Conservation (phyloP, 306 rosid genomes). For the Lupinus albus region DNA sequence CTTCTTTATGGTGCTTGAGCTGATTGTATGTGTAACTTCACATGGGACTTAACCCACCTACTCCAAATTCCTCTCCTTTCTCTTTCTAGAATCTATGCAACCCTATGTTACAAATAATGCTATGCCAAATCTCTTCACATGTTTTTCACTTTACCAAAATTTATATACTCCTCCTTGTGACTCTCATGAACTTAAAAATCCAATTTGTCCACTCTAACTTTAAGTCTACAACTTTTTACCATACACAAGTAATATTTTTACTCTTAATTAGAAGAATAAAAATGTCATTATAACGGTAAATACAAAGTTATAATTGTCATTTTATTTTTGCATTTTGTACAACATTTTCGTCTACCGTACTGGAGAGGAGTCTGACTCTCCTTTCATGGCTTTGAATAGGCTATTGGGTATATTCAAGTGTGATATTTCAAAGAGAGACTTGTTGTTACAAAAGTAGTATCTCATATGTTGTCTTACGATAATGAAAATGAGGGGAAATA, state of each 20-base stretch:
- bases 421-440: too few species aligned
- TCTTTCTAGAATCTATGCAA: slow-evolving; percentile 34
- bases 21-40: slow-evolving; percentile 37
- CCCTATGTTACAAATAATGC: slow-evolving; percentile 13
- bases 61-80: slow-evolving; percentile 46
- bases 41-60: slow-evolving; percentile 49
- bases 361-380: too few species aligned
- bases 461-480: too few species aligned
- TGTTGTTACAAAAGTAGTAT: too few species aligned
- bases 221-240: not conserved
- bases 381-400: slow-evolving; percentile 25
- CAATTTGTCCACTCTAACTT: slow-evolving; percentile 31
- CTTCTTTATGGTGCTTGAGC: slow-evolving; percentile 18
- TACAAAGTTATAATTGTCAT: too few species aligned
- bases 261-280: too few species aligned
- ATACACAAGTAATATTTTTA: too few species aligned
- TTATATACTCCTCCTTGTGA: slow-evolving; percentile 39
- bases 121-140: not conserved
- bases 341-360: too few species aligned
- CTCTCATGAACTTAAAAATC: slow-evolving; percentile 34
- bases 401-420: too few species aligned
- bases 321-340: too few species aligned
- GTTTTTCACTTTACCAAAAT: slow-evolving; percentile 3
- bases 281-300: too few species aligned
- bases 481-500: too few species aligned